phyloP scores from a whole-genome alignment of 352 stramenopile genomes.

The Phytophthora boehmeriae region DNA sequence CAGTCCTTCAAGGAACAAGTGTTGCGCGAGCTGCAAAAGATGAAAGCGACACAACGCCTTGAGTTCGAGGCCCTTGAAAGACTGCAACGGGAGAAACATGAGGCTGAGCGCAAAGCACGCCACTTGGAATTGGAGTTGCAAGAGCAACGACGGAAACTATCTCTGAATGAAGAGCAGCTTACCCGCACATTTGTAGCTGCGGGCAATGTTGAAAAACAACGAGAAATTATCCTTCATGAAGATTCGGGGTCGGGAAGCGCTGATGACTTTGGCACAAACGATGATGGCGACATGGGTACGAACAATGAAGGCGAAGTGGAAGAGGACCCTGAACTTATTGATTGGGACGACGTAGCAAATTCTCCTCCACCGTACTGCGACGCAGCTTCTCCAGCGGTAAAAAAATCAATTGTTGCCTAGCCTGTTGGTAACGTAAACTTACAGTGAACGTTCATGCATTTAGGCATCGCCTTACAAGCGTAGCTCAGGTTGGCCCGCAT shows the following conservation, averaged over 20 bases:
- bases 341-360: slow-evolving; percentile 23
- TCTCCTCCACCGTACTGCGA: slow-evolving; percentile 27
- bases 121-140: slow-evolving; percentile 43
- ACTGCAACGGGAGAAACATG: slow-evolving; percentile 15
- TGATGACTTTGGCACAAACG: slow-evolving; percentile 5
- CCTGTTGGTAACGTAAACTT: neutral
- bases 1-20: slow-evolving; percentile 55
- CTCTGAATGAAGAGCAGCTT: slow-evolving; percentile 21
- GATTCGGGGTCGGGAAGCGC: slow-evolving; percentile 8
- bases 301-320: slow-evolving; percentile 14
- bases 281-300: slow-evolving; percentile 19
- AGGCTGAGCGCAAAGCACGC: slow-evolving; percentile 33
- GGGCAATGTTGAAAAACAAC: slow-evolving; percentile 1
- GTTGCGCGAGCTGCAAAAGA: slow-evolving; percentile 50
- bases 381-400: slow-evolving; percentile 21
- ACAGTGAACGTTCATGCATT: neutral
- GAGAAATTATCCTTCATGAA: slow-evolving; percentile 25
- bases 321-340: slow-evolving; percentile 16
- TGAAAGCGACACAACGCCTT: slow-evolving; percentile 44
- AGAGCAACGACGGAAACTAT: slow-evolving; percentile 34
- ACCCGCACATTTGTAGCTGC: neutral
- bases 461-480: slow-evolving; percentile 36
- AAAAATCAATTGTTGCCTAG: neutral
- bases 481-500: slow-evolving; percentile 28
- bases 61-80: slow-evolving; percentile 27